phyloP scores from a whole-genome alignment of 495 filamentous ascomycete genomes.

The Lasiosphaeria hispida region DNA sequence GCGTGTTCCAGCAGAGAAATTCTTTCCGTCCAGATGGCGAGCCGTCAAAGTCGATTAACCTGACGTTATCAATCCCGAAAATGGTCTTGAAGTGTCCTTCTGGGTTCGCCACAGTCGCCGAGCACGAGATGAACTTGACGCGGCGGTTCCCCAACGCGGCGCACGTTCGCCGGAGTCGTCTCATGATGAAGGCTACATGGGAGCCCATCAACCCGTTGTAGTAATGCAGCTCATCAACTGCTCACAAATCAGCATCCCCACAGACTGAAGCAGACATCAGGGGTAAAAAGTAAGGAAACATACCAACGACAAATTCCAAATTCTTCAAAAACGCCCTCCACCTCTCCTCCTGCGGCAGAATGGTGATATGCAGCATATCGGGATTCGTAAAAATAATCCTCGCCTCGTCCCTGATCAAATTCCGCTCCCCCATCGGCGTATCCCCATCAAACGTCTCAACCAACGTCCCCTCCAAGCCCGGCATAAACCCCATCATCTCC shows the following conservation, averaged over 20 bases:
- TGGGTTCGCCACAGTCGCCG: conserved; percentile 94
- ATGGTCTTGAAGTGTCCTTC: conserved; percentile 88
- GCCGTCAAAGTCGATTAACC: conserved; percentile 83
- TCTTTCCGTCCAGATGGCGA: conserved; percentile 93
- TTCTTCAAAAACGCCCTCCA: conserved; percentile 91
- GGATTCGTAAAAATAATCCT: conserved; percentile 97
- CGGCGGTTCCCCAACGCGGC: conserved; percentile 85
- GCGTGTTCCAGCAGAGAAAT: conserved; percentile 97
- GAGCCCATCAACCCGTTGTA: conserved; percentile 95
- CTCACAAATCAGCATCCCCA: not conserved
- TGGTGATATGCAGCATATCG: conserved; percentile 95
- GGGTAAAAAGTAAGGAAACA: conserved; percentile 19
- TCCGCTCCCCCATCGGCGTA: conserved; percentile 76
- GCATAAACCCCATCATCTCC: conserved; percentile 78
- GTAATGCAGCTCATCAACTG: conserved; percentile 83
- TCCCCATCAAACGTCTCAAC: conserved; percentile 97
- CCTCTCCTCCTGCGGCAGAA: conserved; percentile 83
- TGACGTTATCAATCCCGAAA: conserved; percentile 80
- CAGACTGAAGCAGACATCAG: not conserved
- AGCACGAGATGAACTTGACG: conserved; percentile 94
- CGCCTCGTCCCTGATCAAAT: conserved; percentile 80
- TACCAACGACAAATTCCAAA: conserved; percentile 81
- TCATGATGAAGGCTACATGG: conserved; percentile 94
- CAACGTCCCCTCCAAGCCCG: conserved; percentile 66
- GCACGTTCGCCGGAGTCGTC: conserved; percentile 82